These are phyloP conservation scores for Fusarium siculi DNA, from an alignment of 2,329 filamentous ascomycete species.

Conservation along the genomic window DNA sequence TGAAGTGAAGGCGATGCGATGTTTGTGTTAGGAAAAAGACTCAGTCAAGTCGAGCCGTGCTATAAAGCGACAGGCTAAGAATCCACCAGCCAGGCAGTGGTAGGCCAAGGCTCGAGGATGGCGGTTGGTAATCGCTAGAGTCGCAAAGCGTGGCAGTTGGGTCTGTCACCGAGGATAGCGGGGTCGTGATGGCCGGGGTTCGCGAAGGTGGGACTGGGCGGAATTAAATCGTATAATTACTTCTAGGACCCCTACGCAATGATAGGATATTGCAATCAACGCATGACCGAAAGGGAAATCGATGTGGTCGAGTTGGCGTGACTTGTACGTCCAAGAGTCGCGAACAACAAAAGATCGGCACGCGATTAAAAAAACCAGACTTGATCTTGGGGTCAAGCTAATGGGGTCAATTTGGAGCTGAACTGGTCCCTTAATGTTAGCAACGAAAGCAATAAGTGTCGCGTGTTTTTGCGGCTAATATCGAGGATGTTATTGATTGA, in stretches of 20 bases:
- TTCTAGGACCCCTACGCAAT: conserved; percentile 38
- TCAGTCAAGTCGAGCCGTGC: background rate
- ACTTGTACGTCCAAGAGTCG: conserved; percentile 4
- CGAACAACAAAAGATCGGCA: conserved; percentile 17
- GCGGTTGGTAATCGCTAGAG: conserved; percentile 23
- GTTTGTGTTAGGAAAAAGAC: background rate
- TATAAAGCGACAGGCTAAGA: background rate
- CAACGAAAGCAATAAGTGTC: conserved; percentile 36
- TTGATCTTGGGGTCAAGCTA: conserved; percentile 21
- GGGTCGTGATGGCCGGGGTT: conserved; percentile 35
- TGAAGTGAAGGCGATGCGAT: background rate
- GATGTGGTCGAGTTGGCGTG: conserved; percentile 12
- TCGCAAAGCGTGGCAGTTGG: conserved; percentile 25
- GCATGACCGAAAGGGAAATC: conserved; percentile 36
- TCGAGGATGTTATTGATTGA: conserved; percentile 19
- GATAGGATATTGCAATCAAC: conserved; percentile 29
- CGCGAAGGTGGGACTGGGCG: conserved; percentile 37
- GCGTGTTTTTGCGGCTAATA: conserved; percentile 46
- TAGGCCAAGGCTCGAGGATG: conserved; percentile 22
- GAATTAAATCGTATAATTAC: conserved; percentile 35
- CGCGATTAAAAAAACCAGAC: background rate
- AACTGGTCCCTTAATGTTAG: conserved; percentile 41
- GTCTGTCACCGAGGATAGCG: conserved; percentile 32
- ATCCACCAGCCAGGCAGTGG: conserved; percentile 23
- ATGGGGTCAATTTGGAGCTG: conserved; percentile 23